These are phyloP conservation scores for Citrus reticulata DNA, from an alignment of 345 rosid species.

Conservation along the genomic window DNA sequence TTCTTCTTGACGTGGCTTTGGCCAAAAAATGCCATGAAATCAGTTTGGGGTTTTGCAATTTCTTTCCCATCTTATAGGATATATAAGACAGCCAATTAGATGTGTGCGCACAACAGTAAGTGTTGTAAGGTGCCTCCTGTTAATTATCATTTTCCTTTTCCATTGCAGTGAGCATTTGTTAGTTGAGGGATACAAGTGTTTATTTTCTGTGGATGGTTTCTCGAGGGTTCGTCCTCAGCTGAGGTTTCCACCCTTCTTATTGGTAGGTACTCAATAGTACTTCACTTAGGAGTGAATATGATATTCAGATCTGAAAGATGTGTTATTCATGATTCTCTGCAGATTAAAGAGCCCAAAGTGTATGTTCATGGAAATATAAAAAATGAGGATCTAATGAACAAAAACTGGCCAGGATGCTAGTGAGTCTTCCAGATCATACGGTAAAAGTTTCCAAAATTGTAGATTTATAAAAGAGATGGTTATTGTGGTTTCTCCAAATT, in stretches of 20 bases:
- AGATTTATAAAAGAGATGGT: no score
- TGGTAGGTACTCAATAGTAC: constrained; percentile 40
- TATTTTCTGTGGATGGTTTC: constrained; percentile 60
- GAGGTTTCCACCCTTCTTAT: constrained; percentile 50
- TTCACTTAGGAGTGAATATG: not conserved
- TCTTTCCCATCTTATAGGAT: not conserved
- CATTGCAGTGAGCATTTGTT: constrained; percentile 60
- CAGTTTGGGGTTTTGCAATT: not conserved
- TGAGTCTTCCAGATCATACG: not conserved
- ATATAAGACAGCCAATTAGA: not conserved
- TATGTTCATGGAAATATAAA: constrained; percentile 53
- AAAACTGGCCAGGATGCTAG: constrained; percentile 65
- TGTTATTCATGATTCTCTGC: constrained; percentile 15
- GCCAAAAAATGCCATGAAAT: not conserved
- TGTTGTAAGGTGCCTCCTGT: not conserved
- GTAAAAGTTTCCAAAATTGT: not conserved
- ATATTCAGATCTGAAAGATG: constrained; percentile 3
- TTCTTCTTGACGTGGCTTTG: not conserved
- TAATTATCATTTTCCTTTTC: not conserved
- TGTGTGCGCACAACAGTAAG: not conserved
- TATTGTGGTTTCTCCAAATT: no score
- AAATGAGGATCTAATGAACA: constrained; percentile 28
- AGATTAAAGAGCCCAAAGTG: constrained; percentile 73
- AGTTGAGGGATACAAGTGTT: constrained; percentile 71
- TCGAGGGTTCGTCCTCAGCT: constrained; percentile 47